A percentile compares a stretch with the other conserved stretches of the same genome.
Conservation (phyloP, 208 protist species). For the Tetramitus jugosus region DNA sequence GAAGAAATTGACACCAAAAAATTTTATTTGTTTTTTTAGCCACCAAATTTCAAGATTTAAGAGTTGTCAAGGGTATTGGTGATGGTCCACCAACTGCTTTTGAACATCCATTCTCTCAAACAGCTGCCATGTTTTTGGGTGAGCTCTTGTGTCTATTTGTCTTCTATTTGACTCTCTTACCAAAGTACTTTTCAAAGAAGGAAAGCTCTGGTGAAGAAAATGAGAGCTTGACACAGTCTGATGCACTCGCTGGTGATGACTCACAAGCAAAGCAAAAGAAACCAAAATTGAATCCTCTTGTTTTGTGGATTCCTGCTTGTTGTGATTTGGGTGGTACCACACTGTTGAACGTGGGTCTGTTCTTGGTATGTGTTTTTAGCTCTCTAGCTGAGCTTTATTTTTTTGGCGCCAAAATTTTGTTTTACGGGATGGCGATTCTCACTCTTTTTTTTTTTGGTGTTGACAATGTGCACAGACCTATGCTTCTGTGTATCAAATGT, state of each 20-base stretch:
- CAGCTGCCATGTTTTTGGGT: slow-evolving; percentile 67
- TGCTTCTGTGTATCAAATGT: slow-evolving; percentile 79
- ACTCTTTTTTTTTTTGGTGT: too few relatives aligned
- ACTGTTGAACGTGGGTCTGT: slow-evolving; percentile 42
- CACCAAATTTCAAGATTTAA: slow-evolving; percentile 3
- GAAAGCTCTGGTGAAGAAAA: slow-evolving; percentile 33
- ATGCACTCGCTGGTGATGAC: background rate
- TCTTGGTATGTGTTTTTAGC: too few relatives aligned
- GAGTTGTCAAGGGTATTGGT: slow-evolving; percentile 4
- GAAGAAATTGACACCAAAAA: too few relatives aligned
- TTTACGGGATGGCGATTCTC: too few relatives aligned
- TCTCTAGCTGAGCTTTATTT: slow-evolving; percentile 53
- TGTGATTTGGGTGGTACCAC: slow-evolving; percentile 27
- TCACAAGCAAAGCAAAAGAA: slow-evolving; percentile 10
- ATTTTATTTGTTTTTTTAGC: slow-evolving; percentile 7
- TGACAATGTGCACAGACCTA: too few relatives aligned
- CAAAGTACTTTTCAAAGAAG: background rate
- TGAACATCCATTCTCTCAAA: slow-evolving; percentile 42
- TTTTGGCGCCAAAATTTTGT: slow-evolving; percentile 64
- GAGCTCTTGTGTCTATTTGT: slow-evolving; percentile 58
- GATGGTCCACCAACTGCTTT: slow-evolving; percentile 21
- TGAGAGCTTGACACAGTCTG: slow-evolving; percentile 31
- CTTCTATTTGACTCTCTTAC: slow-evolving; percentile 6
- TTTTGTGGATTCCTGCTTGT: slow-evolving; percentile 17
- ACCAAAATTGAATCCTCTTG: background rate